Evolutionary conservation across 306 rosid genomes (phyloP), one percentile per base, ranked within the genome.

Genomic region (Glycine latifolia): DNA sequence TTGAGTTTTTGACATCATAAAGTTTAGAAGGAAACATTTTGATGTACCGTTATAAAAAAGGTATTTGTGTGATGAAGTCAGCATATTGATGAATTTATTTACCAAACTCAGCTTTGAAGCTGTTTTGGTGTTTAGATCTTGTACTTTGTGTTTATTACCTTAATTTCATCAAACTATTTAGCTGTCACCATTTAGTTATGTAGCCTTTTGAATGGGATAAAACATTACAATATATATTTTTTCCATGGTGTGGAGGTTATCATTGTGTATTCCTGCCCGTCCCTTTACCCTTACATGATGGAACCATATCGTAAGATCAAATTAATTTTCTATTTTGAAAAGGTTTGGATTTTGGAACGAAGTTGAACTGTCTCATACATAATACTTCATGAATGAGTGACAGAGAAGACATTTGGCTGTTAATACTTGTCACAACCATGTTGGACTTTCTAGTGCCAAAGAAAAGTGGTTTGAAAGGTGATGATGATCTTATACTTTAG

Each of bases 171-270:
- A 17, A 76, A 26, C 76, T 70, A 1, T 59, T 74, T 66, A 63
- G 49, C 41, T 31, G 46, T 37, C n/a, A 0, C 71, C 17, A 3
- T 52, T 59, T 76, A 10, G 71, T 43, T 74, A 37, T 75, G 55
- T 43, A 52, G 55, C 69, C 26, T 60, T 68, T 69, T 79, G 72
- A 56, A 65, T 10, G 65, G 1, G 35, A 71, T 37, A 33, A 65
- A 5, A 48, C 53, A 39, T 10, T 55, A 35, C 14, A 16, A 10
- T 37, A 8, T 56, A 7, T 61, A 4, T 39, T 71, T 77, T 48
- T 52, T 1, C 70, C 14, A 35, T 50, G 50, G 48, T 53, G 35
- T 66, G 31, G 39, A 47, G 78, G 16, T 79, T 73, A 46, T 55
- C 8, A 37, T 43, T 54, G n/a, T 16, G 37, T 6, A 9, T 10